Percentiles rank a stretch among this genome's conserved stretches.
Conservation (phyloP, 2,329 filamentous ascomycete genomes). For the Neurospora crassa region DNA sequence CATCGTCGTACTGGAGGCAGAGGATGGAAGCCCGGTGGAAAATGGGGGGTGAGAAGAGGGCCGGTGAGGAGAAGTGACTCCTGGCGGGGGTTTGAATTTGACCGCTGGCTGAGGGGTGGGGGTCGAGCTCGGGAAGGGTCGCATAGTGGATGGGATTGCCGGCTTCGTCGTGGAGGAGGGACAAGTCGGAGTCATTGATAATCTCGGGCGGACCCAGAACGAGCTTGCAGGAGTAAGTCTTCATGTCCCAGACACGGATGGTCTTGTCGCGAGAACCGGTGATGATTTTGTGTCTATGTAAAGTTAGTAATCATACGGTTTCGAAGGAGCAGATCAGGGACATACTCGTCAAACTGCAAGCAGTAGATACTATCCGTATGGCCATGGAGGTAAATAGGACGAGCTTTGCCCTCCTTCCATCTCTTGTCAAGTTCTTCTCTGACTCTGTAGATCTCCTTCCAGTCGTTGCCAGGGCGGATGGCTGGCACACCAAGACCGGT, state of each 20-base stretch:
- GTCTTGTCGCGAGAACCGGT: conserved; percentile 93
- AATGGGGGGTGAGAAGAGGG: conserved; percentile 45
- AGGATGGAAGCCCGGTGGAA: conserved; percentile 90
- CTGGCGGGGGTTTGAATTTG: conserved; percentile 20
- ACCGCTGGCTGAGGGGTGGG: conserved; percentile 10
- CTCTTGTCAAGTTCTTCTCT: conserved; percentile 65
- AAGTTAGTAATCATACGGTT: not conserved
- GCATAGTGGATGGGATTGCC: conserved; percentile 46
- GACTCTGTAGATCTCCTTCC: conserved; percentile 76
- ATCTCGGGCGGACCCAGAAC: conserved; percentile 74
- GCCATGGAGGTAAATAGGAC: conserved; percentile 80
- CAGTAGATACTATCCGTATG: conserved; percentile 97
- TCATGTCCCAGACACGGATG: conserved; percentile 92
- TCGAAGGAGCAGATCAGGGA: conserved; percentile 9
- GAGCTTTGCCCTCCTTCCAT: conserved; percentile 72
- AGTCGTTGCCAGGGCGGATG: conserved; percentile 57
- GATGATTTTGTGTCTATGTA: conserved; percentile 76
- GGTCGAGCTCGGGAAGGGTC: conserved; percentile 39
- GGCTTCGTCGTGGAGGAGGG: conserved; percentile 39
- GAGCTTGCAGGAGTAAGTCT: conserved; percentile 73
- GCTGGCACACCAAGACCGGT: conserved; percentile 47
- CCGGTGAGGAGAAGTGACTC: conserved; percentile 38
- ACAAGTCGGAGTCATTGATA: conserved; percentile 37
- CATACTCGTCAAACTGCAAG: conserved; percentile 91
- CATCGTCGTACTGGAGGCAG: conserved; percentile 87